These are phyloP conservation scores for Penicillium sp. DNA, from an alignment of 2,329 filamentous ascomycete species.

Conservation along the genomic window DNA sequence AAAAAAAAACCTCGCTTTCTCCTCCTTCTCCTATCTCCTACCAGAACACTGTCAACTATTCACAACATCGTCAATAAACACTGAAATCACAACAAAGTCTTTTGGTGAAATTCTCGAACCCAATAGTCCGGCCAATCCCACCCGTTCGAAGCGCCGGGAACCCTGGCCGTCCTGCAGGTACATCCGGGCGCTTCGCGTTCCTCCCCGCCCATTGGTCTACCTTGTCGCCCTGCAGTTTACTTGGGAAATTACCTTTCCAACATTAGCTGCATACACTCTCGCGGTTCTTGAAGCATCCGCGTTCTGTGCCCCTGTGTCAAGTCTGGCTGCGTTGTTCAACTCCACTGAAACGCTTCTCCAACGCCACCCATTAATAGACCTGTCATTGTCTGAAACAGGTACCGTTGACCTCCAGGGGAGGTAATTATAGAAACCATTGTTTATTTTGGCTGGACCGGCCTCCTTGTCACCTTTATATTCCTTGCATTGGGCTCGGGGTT, in stretches of 20 bases:
- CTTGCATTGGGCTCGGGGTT: conserved; percentile 7
- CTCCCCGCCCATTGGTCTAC: conserved; percentile 16
- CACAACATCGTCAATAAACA: background rate
- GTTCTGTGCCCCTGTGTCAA: conserved; percentile 5
- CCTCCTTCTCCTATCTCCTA: background rate
- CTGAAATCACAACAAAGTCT: background rate
- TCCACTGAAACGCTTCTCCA: conserved; percentile 19
- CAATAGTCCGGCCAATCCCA: background rate
- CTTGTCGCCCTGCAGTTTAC: conserved; percentile 17
- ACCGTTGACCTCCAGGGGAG: conserved; percentile 7
- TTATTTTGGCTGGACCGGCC: conserved; percentile 12
- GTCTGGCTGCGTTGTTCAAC: conserved; percentile 11
- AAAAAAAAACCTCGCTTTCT: conserved; percentile 5
- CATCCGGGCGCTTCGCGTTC: conserved; percentile 20
- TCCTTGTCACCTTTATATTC: conserved; percentile 5
- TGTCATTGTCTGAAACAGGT: conserved; percentile 25
- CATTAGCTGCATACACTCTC: conserved; percentile 5
- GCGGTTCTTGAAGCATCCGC: conserved; percentile 24
- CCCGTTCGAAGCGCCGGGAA: conserved; percentile 16
- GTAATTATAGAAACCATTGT: conserved; percentile 25
- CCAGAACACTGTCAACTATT: background rate
- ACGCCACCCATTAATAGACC: conserved; percentile 20
- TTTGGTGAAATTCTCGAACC: background rate
- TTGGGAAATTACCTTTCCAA: conserved; percentile 11
- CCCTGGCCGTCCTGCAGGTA: conserved; percentile 15